Evolutionary conservation across 345 rosid species (phyloP).

Genomic region (Balakata baccata): DNA sequence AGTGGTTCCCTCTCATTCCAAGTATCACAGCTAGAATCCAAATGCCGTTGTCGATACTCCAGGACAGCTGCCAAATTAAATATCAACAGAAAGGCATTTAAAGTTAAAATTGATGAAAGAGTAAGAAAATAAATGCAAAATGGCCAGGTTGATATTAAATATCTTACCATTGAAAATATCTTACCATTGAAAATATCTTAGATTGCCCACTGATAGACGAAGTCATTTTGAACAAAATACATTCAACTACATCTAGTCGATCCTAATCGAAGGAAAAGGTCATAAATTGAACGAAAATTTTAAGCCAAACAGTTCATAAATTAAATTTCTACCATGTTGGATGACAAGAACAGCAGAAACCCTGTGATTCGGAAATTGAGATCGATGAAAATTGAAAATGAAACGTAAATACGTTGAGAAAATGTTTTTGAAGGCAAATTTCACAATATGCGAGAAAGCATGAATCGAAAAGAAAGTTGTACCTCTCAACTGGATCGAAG

Average conservation of each 20-base stretch:
- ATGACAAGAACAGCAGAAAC: not conserved
- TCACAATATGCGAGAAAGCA: not conserved
- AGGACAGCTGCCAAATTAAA: conserved; percentile 51
- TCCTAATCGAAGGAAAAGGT: not conserved
- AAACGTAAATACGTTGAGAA: not conserved
- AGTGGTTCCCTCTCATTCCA: conserved; percentile 63
- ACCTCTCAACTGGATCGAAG: not conserved
- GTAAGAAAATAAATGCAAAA: conserved; percentile 15
- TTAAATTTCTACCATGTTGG: too few species aligned
- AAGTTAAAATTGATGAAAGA: conserved; percentile 12
- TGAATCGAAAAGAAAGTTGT: not conserved
- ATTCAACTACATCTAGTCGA: not conserved
- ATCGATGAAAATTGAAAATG: not conserved
- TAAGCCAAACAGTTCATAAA: too few species aligned
- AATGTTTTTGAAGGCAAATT: not conserved
- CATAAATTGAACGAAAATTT: not conserved
- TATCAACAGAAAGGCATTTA: conserved; percentile 13
- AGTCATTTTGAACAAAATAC: conserved; percentile 22
- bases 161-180: conserved; percentile 66
- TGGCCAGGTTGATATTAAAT: not conserved
- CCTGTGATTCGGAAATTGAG: not conserved
- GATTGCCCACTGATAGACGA: conserved; percentile 19
- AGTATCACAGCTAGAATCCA: conserved; percentile 51
- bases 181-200: conserved; percentile 46
- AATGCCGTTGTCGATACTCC: conserved; percentile 52